Evolutionary conservation across 1,284 basidiomycete species (phyloP).

Genomic region (Trichosporon ovoides): DNA sequence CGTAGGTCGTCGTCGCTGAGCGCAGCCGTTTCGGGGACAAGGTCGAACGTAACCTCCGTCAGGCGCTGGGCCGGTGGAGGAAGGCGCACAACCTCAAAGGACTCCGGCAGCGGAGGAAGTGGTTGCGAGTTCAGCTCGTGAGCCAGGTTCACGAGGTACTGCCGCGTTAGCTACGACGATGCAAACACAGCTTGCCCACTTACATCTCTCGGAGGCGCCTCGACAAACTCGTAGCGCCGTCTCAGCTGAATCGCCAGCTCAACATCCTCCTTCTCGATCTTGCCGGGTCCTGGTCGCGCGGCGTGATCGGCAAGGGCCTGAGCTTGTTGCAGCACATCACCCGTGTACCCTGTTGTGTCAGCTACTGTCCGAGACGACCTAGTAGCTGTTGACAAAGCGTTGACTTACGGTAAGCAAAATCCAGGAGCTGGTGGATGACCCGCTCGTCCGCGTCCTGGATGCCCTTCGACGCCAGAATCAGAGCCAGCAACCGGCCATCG

Average conservation of each 20-base stretch:
- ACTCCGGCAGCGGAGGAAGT: constrained; percentile 86
- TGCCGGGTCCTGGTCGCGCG: constrained; percentile 58
- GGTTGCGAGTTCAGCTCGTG: constrained; percentile 84
- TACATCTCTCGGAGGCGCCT: constrained; percentile 91
- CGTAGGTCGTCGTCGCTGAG: constrained; percentile 22
- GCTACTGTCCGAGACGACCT: background rate
- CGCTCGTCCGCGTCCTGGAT: constrained; percentile 90
- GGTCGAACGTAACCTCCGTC: constrained; percentile 84
- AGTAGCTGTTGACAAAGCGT: background rate
- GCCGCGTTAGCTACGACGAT: constrained; percentile 10
- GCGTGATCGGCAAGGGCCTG: constrained; percentile 92
- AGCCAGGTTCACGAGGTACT: constrained; percentile 86
- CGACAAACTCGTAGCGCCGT: constrained; percentile 90
- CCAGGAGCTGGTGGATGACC: constrained; percentile 88
- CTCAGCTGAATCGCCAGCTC: constrained; percentile 85
- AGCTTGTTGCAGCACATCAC: constrained; percentile 84
- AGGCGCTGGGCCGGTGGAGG: constrained; percentile 74
- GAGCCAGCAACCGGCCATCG: constrained; percentile 84
- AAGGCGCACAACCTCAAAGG: constrained; percentile 79
- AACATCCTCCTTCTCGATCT: constrained; percentile 84
- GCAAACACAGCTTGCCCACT: constrained; percentile 30
- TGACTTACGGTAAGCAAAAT: constrained; percentile 75
- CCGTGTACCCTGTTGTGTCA: constrained; percentile 61
- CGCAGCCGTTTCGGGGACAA: constrained; percentile 76
- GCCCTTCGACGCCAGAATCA: constrained; percentile 86